Percentiles rank a stretch among this genome's conserved stretches.
These are phyloP conservation scores for Andrographis paniculata DNA, from an alignment of 305 asterid species.

Conservation along the genomic window DNA sequence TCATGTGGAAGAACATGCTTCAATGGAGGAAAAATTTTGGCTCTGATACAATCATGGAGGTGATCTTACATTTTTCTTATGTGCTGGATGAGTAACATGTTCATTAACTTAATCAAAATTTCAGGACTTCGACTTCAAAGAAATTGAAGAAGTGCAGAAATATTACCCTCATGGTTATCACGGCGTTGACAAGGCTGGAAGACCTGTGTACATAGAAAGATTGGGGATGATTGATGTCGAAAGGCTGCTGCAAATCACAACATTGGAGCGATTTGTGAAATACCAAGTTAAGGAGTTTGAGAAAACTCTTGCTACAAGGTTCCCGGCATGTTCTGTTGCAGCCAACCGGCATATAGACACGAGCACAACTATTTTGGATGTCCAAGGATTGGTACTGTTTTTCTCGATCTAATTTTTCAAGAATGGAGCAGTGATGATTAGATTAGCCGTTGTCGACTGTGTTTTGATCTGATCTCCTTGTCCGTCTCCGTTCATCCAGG, in stretches of 20 bases:
- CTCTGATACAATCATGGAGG: constrained; percentile 63
- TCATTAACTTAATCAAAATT: constrained; percentile 12
- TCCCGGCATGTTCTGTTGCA: constrained; percentile 66
- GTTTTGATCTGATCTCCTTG: constrained; percentile 8
- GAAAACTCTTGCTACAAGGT: constrained; percentile 49
- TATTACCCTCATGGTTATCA: constrained; percentile 89
- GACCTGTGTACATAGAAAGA: constrained; percentile 76
- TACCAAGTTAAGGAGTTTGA: constrained; percentile 80
- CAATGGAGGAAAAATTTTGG: constrained; percentile 66
- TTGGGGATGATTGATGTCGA: constrained; percentile 48
- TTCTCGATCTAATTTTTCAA: background rate
- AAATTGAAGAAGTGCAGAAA: constrained; percentile 43
- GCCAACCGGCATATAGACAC: constrained; percentile 52
- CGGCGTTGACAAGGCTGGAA: constrained; percentile 70
- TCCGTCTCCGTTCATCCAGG: constrained; percentile 39
- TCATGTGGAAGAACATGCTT: constrained; percentile 81
- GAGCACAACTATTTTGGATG: constrained; percentile 73
- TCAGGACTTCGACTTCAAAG: constrained; percentile 66
- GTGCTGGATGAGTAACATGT: background rate
- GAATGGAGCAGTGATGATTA: constrained; percentile 1
- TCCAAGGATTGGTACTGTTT: constrained; percentile 59
- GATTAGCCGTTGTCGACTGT: too few relatives aligned
- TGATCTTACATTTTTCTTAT: constrained; percentile 15
- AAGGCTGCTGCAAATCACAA: constrained; percentile 61
- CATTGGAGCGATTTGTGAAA: constrained; percentile 51